Evolutionary conservation across 805 yeast species (phyloP), one percentile per base, ranked within the genome.

Genomic region (Limtongia smithiae): DNA sequence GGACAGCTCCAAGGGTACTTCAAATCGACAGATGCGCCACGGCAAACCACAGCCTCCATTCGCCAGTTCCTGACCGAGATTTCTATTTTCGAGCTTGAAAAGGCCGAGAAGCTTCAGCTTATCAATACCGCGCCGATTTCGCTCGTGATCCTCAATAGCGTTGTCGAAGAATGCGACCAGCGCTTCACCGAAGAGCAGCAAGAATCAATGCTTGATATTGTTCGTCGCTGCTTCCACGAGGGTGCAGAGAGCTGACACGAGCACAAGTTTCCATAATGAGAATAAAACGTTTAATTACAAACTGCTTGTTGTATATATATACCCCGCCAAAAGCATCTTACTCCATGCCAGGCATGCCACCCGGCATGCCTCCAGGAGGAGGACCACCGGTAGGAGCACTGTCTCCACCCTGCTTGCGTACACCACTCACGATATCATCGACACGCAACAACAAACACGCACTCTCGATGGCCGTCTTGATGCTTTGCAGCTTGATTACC

Each of bases 401-500:
- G 43, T 50, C 3, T 42, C 46, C 58, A 20, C 48, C 54, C 35
- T 53, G 62, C 61, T 70, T 83, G 62, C 96, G 82, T 25, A 89
- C 94, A 60, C 97, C 98, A 68, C 95, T 83, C 37, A 93, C 98
- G 59, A 93, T 93, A 68, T 93, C 98, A 68, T 93, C 99, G 41
- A 93, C 98, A 64, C 98, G 83, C 66, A 93, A 75, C 63, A 93
- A 74, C 73, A 93, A 75, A 68, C 96, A 85, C 14, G 98, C 97
- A 74, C 94, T 84, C 72, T 93, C 99, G 57, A 93, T 85, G 31
- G 95, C 96, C n/a, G 98, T 93, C 75, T 93, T 93, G 60, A 91
- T 83, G 58, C 94, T 83, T 73, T 93, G 99, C 67, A 86, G 94
- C 72, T 93, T 93, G 70, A 93, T 87, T 42, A 87, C 97, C 72